Evolutionary conservation across 2,329 filamentous ascomycete species (phyloP), one percentile per base, ranked within the genome.

Genomic region (Epichloe uncinata): DNA sequence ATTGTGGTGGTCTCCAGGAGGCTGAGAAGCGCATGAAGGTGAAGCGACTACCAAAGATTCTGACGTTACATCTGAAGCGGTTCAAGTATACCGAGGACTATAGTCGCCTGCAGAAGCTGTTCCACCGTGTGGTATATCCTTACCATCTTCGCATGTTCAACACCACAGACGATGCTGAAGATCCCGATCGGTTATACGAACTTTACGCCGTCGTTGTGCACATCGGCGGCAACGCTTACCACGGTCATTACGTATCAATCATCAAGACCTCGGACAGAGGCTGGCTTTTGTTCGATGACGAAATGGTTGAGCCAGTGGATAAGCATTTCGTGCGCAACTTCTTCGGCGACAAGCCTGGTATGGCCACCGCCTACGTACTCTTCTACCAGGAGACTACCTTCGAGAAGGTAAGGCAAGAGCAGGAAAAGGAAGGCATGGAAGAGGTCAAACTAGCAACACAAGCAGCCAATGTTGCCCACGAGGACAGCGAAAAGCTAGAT

Each of bases 1-100:
- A 90, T 59, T 98, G 93, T 58, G 93, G 93, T 48, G 93, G 93
- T 3, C 72, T 98, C 50, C 93, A 98, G 67, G 93, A 98, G 69
- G 93, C 93, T 0, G 93, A 98, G 67, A 98, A 97, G 73, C 81
- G 93, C 55, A 98, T 98, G 93, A 98, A 97, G 73, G 91, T 98
- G 58, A 97, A 98, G 72, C 81, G 87, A 48, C 70, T 97, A 61
- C 93, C 93, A 4, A 89, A 87, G 61, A 88, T 98, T 52, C 69
- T 98, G 55, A 90, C 93, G 4, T 71, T 98, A 51, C 93, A 98
- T 63, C 70, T 98, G 54, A 98, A 98, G 69, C 81, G 93, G 50
- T 98, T 98, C 74, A 97, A 97, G 69, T 98, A 96, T 63, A 96
- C 91, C 2, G 93, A 97, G 63, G 91, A 97, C 65, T 80, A 94